Base-by-base conservation (phyloP, 192 early-diverging fungal genomes). In the Cetraspora pellucida region DNA sequence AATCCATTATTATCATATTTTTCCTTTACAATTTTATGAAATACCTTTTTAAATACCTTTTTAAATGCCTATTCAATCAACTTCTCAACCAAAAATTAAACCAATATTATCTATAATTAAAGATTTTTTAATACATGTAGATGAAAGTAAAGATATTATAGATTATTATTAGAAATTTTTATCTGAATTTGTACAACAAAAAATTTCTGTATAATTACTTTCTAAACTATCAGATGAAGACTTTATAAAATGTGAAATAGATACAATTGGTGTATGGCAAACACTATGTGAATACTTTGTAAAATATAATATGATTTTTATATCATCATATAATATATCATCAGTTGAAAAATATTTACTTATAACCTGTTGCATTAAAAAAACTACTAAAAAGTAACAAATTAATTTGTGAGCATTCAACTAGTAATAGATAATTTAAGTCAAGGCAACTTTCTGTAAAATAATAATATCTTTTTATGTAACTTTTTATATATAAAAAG, bases 341-440 rank as follows among this genome's bases (percentile, higher is more conserved):
- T 6, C 23, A 4, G 46, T 3, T 47, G 14, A 37, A 37, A 37
- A 3, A 37, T 37, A 37, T 37, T 37, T 37, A 37, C 5, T 37
- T 37, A 37, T 37, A 37, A 5, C 31, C 31, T 37, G 31, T 5
- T 37, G 31, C 67, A 47, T 46, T 47, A 30, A 49, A 69, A 52
- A 21, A 69, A 9, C 9, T 25, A 9, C 49, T 46, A 21, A 45
- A 43, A 11, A 23, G 17, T 23, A 47, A 8, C 0, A 45, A 27
- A 28, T 45, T 69, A 69, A 69, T 69, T 52, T 69, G 67, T 6
- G 21, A 10, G 5, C 46, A 69, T 47, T 45, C 67, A 21, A 69
- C 27, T 25, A 69, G 14, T 50, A 69, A 50, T 47, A 45, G 67
- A 27, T 69, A 69, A 23, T 14, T 49, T 10, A 21, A 21, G 28